Evolutionary conservation across 768 basidiomycete species (phyloP), one percentile per base, ranked within the genome.

Genomic region (Aureoboletus auriporus): DNA sequence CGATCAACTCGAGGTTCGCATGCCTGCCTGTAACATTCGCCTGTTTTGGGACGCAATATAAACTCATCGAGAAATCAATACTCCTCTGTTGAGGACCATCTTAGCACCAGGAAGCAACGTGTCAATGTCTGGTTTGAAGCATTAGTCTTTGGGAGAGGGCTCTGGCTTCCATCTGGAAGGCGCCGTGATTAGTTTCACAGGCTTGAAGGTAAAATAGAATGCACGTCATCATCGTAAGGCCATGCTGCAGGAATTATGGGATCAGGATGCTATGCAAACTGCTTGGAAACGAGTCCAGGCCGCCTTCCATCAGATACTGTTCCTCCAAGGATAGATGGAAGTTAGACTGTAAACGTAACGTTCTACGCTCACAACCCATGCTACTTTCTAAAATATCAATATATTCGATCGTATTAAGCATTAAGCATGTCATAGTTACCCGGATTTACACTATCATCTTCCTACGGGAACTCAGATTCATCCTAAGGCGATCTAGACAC

Each of bases 171-270:
- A 75, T 38, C 71, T 69, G 49, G 1, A 29, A 23, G 16, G 16
- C 1, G 2, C 7, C 10, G 6, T n/a, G 26, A 27, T 30, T 17
- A 34, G 11, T 16, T 14, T 7, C 11, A 30, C 6, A n/a, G 17
- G 11, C 13, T 35, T 9, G 36, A 26, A 40, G 31, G 26, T n/a
- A 13, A 10, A 3, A 23, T 10, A 28, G n/a, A 6, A 35, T 33
- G 26, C 57, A 79, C 67, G 79, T 83, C 73, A 83, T 75, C 66
- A 75, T 63, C 80, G 82, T 82, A 31, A 82, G 63, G 1, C 82
- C 82, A 55, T 77, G 75, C 68, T 63, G 20, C n/a, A 14, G 8
- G 20, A 30, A 16, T 42, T 7, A 13, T 13, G 13, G 9, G 16
- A 33, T 23, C 45, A 20, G 46, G 47, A 49, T 30, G 13, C 20